Evolutionary conservation across 495 filamentous ascomycete genomes (phyloP), one percentile per base, ranked within the genome.

Genomic region (Penicillium goetzii): DNA sequence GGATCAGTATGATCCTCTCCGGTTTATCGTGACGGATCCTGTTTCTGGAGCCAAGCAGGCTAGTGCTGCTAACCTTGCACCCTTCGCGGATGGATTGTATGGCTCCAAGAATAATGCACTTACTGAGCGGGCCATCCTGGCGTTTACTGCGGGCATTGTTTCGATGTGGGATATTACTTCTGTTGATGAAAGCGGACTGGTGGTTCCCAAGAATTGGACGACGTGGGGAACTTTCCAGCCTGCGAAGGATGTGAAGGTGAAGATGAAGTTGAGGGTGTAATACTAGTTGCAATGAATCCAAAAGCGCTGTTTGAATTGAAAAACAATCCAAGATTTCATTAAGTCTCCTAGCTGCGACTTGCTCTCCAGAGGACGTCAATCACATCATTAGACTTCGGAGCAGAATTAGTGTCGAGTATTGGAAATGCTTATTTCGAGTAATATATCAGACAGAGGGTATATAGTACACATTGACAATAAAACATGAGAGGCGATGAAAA

Each of bases 131-230:
- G 73, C 83, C 60, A 80, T 85, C 15, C 59, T 88, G 30, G 62
- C 76, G n/a, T 75, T 82, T 7, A 68, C 80, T 3, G 82, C 80
- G 26, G 70, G 81, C 4, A 73, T 88, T 23, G 63, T 87, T 9
- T 70, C 78, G 10, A 71, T 80, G 63, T 87, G 85, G 76, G 80
- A 88, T 34, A 73, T 86, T 59, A 74, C 82, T 40, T 74, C 84
- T 7, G 63, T 71, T 2, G 66, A 72, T 53, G 72, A 60, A 10
- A 55, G 61, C n/a, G 63, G 56, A 3, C 69, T 78, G 34, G 63
- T 52, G 11, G 68, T 78, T 12, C 80, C 80, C 0, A 65, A 64
- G 1, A 68, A 79, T 58, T 72, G 64, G 43, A 57, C 64, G 12
- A 74, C 76, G 5, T 75, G 72, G 62, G 78, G 74, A 0, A 71